Percentiles rank a stretch among this genome's conserved stretches.
phyloP scores from a whole-genome alignment of 371 early-diverging fungal genomes.

The Syncephalastrum contaminatum region DNA sequence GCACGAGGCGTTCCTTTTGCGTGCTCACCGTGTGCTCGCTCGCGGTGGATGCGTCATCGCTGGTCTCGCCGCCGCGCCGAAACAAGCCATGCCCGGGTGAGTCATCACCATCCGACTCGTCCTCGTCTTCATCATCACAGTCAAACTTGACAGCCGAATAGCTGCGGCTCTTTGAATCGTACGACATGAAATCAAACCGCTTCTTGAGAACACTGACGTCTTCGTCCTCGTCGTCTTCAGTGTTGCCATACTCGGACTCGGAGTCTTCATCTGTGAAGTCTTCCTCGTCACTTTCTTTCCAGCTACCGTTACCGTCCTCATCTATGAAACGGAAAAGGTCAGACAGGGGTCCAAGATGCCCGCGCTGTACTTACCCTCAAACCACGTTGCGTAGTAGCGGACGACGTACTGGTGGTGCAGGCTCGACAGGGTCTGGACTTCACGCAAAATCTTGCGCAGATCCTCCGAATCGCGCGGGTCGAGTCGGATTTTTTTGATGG shows the following conservation, averaged over 20 bases:
- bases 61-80: slow-evolving; percentile 23
- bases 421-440: slow-evolving; percentile 88
- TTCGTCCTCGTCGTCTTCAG: slow-evolving; percentile 41
- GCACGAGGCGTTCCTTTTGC: slow-evolving; percentile 4
- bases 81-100: slow-evolving; percentile 29
- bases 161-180: slow-evolving; percentile 50
- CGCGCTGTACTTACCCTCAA: slow-evolving; percentile 59
- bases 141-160: slow-evolving; percentile 54
- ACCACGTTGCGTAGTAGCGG: slow-evolving; percentile 94
- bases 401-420: slow-evolving; percentile 92
- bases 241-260: slow-evolving; percentile 28
- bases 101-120: slow-evolving; percentile 27
- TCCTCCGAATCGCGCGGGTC: slow-evolving; percentile 77
- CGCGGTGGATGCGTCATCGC: slow-evolving; percentile 7
- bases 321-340: slow-evolving; percentile 17
- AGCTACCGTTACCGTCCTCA: slow-evolving; percentile 46
- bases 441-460: slow-evolving; percentile 81
- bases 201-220: slow-evolving; percentile 51
- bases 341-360: not conserved
- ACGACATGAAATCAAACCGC: slow-evolving; percentile 57
- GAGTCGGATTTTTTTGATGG: slow-evolving; percentile 84
- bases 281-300: slow-evolving; percentile 42
- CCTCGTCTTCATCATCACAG: slow-evolving; percentile 40
- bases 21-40: slow-evolving; percentile 8
- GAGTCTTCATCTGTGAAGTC: slow-evolving; percentile 34